Evolutionary conservation across 2,329 filamentous ascomycete species (phyloP).

Genomic region (Scopulariopsis brevicaulis): DNA sequence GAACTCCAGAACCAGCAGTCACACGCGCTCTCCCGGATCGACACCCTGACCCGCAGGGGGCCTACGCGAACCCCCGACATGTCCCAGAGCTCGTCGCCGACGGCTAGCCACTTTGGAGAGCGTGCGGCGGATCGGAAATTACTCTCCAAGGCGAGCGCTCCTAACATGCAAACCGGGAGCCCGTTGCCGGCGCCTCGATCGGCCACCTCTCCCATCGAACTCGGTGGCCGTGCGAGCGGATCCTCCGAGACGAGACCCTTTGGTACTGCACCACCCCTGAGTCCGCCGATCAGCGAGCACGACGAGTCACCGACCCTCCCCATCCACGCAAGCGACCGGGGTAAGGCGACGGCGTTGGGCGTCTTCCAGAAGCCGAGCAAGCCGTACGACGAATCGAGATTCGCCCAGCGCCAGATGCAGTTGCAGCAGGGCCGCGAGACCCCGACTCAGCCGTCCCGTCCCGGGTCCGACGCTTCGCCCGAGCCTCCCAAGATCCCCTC

Average conservation of each 20-base stretch:
- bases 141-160: conserved; percentile 50
- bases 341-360: conserved; percentile 64
- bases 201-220: conserved; percentile 4
- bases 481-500: conserved; percentile 13
- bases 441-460: conserved; percentile 32
- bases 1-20: conserved; percentile 72
- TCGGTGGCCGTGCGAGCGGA: conserved; percentile 13
- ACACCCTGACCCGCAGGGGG: conserved; percentile 58
- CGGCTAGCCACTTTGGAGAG: conserved; percentile 28
- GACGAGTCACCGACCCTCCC: conserved; percentile 55
- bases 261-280: conserved; percentile 25
- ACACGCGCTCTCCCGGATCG: conserved; percentile 66
- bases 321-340: conserved; percentile 64
- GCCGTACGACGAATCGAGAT: conserved; percentile 77
- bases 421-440: conserved; percentile 66
- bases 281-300: conserved; percentile 54
- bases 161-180: conserved; percentile 36
- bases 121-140: conserved; percentile 34
- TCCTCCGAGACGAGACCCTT: conserved; percentile 15
- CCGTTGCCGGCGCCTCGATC: conserved; percentile 4
- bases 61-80: conserved; percentile 39
- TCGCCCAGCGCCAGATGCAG: conserved; percentile 69
- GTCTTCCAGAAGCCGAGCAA: conserved; percentile 58
- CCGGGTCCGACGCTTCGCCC: conserved; percentile 31
- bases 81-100: conserved; percentile 30